These are phyloP conservation scores for Amanita fuliginea DNA, from an alignment of 768 basidiomycete genomes.

Conservation along the genomic window DNA sequence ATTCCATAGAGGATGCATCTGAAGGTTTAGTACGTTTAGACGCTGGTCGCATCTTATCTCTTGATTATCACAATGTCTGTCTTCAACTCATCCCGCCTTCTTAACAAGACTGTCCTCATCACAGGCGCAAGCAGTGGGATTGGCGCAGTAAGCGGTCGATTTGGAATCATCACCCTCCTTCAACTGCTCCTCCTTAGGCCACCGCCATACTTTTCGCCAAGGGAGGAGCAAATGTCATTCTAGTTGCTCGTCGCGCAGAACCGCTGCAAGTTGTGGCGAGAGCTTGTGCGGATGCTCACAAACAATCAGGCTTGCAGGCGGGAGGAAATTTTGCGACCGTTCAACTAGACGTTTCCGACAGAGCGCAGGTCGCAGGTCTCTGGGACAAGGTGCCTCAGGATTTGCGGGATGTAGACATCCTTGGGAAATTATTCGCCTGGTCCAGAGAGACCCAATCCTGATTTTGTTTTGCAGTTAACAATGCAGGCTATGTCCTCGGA, in stretches of 20 bases:
- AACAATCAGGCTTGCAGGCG: slow-evolving; percentile 55
- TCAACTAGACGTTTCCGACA: slow-evolving; percentile 75
- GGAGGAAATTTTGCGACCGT: slow-evolving; percentile 73
- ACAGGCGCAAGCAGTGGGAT: slow-evolving; percentile 90
- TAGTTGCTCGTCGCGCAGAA: slow-evolving; percentile 71
- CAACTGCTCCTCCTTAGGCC: slow-evolving; percentile 33
- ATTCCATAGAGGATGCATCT: slow-evolving; percentile 33
- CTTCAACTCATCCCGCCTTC: slow-evolving; percentile 71
- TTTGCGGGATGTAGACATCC: slow-evolving; percentile 68
- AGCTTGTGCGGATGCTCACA: slow-evolving; percentile 58
- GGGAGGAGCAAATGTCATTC: slow-evolving; percentile 83
- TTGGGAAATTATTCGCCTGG: slow-evolving; percentile 39
- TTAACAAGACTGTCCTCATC: slow-evolving; percentile 78
- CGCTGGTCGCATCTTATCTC: not conserved
- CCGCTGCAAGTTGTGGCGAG: slow-evolving; percentile 61
- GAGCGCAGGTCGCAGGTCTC: slow-evolving; percentile 54
- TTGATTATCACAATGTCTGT: slow-evolving; percentile 45
- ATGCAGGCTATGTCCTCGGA: slow-evolving; percentile 86
- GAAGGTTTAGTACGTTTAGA: not conserved
- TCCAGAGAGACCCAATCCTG: slow-evolving; percentile 1
- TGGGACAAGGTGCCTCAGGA: slow-evolving; percentile 62
- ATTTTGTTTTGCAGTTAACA: slow-evolving; percentile 28
- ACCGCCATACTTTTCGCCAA: slow-evolving; percentile 86
- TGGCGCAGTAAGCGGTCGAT: slow-evolving; percentile 55
- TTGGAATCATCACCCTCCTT: not conserved